Conservation (phyloP, 345 rosid genomes). For the Carallia pectinifolia region DNA sequence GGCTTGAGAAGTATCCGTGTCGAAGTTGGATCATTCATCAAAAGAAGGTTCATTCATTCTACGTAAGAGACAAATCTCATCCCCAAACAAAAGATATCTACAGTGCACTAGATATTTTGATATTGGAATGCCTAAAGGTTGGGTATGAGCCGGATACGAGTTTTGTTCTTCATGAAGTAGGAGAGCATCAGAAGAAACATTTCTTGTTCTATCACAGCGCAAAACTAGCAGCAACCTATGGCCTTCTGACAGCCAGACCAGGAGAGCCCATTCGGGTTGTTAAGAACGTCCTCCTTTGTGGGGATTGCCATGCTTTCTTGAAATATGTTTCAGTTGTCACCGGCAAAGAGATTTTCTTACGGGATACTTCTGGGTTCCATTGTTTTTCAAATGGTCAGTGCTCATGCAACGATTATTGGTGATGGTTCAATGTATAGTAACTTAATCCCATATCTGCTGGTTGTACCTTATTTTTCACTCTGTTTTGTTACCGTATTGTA, state of each 20-base stretch:
- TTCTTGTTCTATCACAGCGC: slow-evolving; percentile 88
- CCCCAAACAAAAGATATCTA: slow-evolving; percentile 63
- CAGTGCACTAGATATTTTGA: slow-evolving; percentile 63
- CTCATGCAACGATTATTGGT: slow-evolving; percentile 71
- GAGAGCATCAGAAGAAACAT: slow-evolving; percentile 71
- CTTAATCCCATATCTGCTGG: neutral
- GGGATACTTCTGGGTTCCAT: slow-evolving; percentile 91
- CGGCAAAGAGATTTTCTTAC: slow-evolving; percentile 53
- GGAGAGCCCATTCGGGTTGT: slow-evolving; percentile 52
- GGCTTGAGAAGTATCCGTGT: slow-evolving; percentile 62
- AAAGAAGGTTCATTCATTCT: slow-evolving; percentile 60
- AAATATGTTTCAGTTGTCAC: slow-evolving; percentile 54
- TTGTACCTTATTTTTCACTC: too few relatives aligned
- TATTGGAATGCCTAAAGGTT: slow-evolving; percentile 62
- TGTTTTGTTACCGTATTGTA: too few relatives aligned
- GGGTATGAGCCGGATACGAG: slow-evolving; percentile 80
- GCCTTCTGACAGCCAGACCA: slow-evolving; percentile 46
- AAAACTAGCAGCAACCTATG: slow-evolving; percentile 79
- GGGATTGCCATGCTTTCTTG: slow-evolving; percentile 80
- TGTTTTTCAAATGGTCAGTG: slow-evolving; percentile 63
- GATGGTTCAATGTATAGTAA: slow-evolving; percentile 10
- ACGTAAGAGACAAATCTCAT: slow-evolving; percentile 63
- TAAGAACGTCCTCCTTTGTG: slow-evolving; percentile 75
- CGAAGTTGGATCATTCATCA: slow-evolving; percentile 78
- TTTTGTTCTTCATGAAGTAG: slow-evolving; percentile 88